Base-by-base conservation (phyloP, 2,329 filamentous ascomycete genomes). In the Ceratocystiopsis minuta region DNA sequence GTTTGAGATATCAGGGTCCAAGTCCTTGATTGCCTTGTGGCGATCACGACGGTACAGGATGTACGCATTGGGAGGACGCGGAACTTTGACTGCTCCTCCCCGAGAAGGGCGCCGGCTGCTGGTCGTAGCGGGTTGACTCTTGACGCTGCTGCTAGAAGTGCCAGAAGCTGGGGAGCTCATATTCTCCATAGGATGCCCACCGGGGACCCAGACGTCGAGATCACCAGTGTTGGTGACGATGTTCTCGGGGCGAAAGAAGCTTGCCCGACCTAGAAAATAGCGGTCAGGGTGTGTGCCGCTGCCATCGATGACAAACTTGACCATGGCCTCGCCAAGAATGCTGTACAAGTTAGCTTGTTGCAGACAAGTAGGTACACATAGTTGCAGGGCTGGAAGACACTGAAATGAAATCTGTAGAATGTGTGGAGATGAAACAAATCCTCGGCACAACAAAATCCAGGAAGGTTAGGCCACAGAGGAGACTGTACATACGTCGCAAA, bases 21-120 rank as follows among this genome's bases (percentile, higher is more conserved):
- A 45, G 4, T 50, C 43, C 49, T 60, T 60, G 35, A 63, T 48
- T 12, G 50, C 36, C 15, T 50, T 50, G 47, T 63, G 60, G 20
- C 55, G 52, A 32, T 61, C 58, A 45, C 59, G 59, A 46, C 61
- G 61, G 39, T 62, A 64, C 16, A 64, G 48, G 34, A 64, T 63
- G 52, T 58, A 64, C 6, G 60, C 58, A 47, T 64, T 64, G 15
- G 59, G 56, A 20, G 61, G 61, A 7, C 60, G 58, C 16, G 55
- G 58, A 38, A 62, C 53, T 45, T 41, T 42, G 16, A 45, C 37
- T 31, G 28, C 28, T n/a, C 42, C 40, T 13, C 32, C 18, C 3
- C 40, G 42, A 10, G 41, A 17, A 17, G 42, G 41, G 13, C 39
- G 41, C 4, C 20, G 16, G 17, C 13, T 34, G 16, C n/a, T 36